Percentiles rank a stretch among this genome's conserved stretches.
These are phyloP conservation scores for Tricholoma furcatifolium DNA, from an alignment of 768 basidiomycete genomes.

Conservation along the genomic window DNA sequence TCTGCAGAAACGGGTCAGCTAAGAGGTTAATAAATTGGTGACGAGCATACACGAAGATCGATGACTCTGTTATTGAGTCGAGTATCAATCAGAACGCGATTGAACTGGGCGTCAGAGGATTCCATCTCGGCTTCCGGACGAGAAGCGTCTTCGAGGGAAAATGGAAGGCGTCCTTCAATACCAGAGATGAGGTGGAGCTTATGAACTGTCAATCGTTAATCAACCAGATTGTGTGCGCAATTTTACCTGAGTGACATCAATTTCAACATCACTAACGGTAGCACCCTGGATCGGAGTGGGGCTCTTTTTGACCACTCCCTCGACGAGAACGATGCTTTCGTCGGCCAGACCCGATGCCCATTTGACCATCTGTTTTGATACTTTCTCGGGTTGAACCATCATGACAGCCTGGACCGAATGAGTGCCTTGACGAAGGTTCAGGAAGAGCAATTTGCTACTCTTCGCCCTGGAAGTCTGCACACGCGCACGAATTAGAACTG, in stretches of 20 bases:
- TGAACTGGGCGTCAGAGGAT: conserved; percentile 57
- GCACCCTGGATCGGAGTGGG: conserved; percentile 91
- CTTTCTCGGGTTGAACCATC: conserved; percentile 62
- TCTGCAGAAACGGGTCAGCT: conserved; percentile 45
- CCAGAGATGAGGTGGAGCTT: conserved; percentile 84
- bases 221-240: neutral
- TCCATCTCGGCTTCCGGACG: conserved; percentile 76
- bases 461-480: conserved; percentile 90
- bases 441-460: conserved; percentile 94
- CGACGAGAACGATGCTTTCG: conserved; percentile 91
- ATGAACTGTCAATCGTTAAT: conserved; percentile 6
- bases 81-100: conserved; percentile 87
- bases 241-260: conserved; percentile 76
- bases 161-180: conserved; percentile 79
- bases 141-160: conserved; percentile 90
- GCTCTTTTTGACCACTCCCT: conserved; percentile 77
- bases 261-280: conserved; percentile 82
- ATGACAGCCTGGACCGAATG: conserved; percentile 87
- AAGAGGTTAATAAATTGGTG: neutral
- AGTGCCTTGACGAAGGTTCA: conserved; percentile 86
- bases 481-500: conserved; percentile 83
- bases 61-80: conserved; percentile 92
- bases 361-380: conserved; percentile 98
- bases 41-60: conserved; percentile 74
- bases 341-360: conserved; percentile 76